Conservation (phyloP, 495 filamentous ascomycete genomes). For the Geoglossum glabrum region DNA sequence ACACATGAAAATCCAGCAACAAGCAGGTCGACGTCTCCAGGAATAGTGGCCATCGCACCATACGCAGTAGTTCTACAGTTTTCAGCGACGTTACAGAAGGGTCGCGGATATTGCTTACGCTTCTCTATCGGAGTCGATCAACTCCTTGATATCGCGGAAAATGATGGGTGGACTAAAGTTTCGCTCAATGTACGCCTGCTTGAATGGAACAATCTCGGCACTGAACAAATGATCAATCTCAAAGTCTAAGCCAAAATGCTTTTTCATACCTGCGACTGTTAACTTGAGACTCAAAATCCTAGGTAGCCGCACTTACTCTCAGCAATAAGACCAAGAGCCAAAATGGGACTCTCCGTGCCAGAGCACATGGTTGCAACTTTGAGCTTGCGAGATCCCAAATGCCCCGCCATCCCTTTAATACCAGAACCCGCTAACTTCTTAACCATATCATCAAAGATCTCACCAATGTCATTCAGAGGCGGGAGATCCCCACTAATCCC, state of each 20-base stretch:
- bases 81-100: slow-evolving; percentile 11
- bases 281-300: background rate
- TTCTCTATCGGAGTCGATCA: slow-evolving; percentile 19
- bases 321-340: slow-evolving; percentile 36
- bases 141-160: slow-evolving; percentile 50
- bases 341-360: slow-evolving; percentile 60
- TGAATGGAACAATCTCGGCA: slow-evolving; percentile 58
- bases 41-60: slow-evolving; percentile 37
- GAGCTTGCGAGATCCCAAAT: slow-evolving; percentile 24
- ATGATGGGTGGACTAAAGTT: slow-evolving; percentile 45
- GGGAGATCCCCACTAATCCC: slow-evolving; percentile 19
- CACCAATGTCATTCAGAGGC: slow-evolving; percentile 25
- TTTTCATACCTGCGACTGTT: slow-evolving; percentile 14
- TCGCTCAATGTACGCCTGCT: slow-evolving; percentile 62
- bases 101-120: slow-evolving; percentile 33
- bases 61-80: slow-evolving; percentile 46
- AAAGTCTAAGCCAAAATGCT: slow-evolving; percentile 12
- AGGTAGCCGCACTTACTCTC: slow-evolving; percentile 18
- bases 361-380: slow-evolving; percentile 63
- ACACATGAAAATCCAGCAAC: slow-evolving; percentile 63
- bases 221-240: slow-evolving; percentile 48
- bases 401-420: slow-evolving; percentile 18
- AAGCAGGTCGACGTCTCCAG: slow-evolving; percentile 41
- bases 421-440: slow-evolving; percentile 19
- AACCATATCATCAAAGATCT: slow-evolving; percentile 31